Percentiles rank a stretch among this genome's conserved stretches.
Evolutionary conservation across 768 basidiomycete genomes (phyloP).

Genomic region (Panaeolus cyanescens): DNA sequence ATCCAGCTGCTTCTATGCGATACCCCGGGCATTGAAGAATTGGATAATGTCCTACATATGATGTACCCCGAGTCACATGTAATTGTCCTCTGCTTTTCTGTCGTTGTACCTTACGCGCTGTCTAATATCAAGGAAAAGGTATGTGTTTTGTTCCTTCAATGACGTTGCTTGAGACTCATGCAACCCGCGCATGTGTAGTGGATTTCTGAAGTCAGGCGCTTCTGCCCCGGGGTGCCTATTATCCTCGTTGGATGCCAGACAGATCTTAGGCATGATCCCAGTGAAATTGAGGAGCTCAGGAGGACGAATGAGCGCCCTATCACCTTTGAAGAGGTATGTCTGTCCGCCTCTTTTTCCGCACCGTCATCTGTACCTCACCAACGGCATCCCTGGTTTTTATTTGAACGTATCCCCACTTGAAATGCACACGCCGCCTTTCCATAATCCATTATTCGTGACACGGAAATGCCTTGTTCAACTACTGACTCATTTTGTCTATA

Average conservation of each 20-base stretch:
- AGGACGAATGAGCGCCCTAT: conserved; percentile 96
- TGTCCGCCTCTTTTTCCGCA: conserved; percentile 7
- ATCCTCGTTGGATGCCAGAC: conserved; percentile 99
- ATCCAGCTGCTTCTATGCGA: conserved; percentile 99
- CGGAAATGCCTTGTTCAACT: conserved; percentile 1
- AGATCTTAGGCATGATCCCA: conserved; percentile 91
- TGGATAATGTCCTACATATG: conserved; percentile 96
- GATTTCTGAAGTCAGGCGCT: conserved; percentile 99
- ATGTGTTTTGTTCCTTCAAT: conserved; percentile 25
- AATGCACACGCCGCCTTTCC: not conserved
- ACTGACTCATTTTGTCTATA: conserved; percentile 1
- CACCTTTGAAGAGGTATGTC: conserved; percentile 82
- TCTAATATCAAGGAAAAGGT: conserved; percentile 99
- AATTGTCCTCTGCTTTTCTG: conserved; percentile 98
- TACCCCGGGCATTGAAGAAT: conserved; percentile 99
- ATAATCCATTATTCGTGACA: not conserved
- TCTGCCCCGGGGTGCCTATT: conserved; percentile 92
- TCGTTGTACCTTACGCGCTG: conserved; percentile 96
- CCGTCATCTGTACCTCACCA: not conserved
- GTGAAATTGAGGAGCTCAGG: conserved; percentile 92
- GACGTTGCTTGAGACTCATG: conserved; percentile 5
- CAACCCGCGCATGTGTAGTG: conserved; percentile 68
- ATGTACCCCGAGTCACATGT: conserved; percentile 99
- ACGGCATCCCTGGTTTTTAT: not conserved
- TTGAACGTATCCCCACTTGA: not conserved